A percentile compares a stretch with the other conserved stretches of the same genome.
These are phyloP conservation scores for Solanum piurae DNA, from an alignment of 257 asterid species.

Conservation along the genomic window DNA sequence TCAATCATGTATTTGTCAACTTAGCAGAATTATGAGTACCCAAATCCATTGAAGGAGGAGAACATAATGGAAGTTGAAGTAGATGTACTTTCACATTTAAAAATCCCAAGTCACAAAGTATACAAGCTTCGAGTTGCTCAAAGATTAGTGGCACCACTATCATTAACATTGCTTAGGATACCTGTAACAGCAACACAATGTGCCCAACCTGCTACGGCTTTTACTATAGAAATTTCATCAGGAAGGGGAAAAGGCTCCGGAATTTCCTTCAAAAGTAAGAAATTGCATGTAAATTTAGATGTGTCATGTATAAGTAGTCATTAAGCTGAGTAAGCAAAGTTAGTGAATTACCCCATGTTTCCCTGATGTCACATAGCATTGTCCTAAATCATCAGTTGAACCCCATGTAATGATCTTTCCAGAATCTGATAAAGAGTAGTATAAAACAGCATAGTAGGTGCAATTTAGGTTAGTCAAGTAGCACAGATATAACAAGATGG, in stretches of 20 bases:
- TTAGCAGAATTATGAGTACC: background rate
- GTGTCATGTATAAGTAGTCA: background rate
- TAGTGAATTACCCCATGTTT: slow-evolving; percentile 72
- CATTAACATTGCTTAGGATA: background rate
- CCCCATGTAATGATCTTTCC: slow-evolving; percentile 99
- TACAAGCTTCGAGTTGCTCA: background rate
- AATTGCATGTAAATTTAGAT: slow-evolving; percentile 21
- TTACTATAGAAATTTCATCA: slow-evolving; percentile 39
- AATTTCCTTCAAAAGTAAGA: slow-evolving; percentile 59
- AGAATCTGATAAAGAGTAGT: slow-evolving; percentile 38
- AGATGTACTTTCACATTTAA: background rate
- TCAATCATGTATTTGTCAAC: background rate
- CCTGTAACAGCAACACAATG: slow-evolving; percentile 88
- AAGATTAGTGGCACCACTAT: background rate
- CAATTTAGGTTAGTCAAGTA: background rate
- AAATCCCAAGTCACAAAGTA: background rate
- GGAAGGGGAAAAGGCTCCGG: slow-evolving; percentile 99
- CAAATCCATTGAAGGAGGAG: background rate
- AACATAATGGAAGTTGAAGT: background rate
- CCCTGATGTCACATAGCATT: slow-evolving; percentile 91
- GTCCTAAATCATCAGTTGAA: slow-evolving; percentile 87
- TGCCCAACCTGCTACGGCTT: slow-evolving; percentile 97
- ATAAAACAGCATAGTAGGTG: background rate
- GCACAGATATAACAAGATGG: background rate
- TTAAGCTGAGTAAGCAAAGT: background rate